These are phyloP conservation scores for Ophiostoma angusticollis DNA, from an alignment of 2,329 filamentous ascomycete species.

Conservation along the genomic window DNA sequence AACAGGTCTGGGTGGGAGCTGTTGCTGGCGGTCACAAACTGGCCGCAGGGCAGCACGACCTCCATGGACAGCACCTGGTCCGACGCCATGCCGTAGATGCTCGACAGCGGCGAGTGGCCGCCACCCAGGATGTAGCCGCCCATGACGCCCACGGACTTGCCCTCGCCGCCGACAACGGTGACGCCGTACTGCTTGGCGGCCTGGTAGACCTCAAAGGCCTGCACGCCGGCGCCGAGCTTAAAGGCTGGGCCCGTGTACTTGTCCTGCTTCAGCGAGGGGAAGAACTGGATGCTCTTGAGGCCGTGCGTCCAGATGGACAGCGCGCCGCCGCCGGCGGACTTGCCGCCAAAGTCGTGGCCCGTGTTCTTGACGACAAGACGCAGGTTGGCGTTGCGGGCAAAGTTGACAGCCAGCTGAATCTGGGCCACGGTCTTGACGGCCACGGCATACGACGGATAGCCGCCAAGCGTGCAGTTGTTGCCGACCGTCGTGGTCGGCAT, in stretches of 20 bases:
- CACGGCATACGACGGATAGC: slow-evolving; percentile 29
- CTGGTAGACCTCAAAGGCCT: slow-evolving; percentile 38
- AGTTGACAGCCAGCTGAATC: slow-evolving; percentile 34
- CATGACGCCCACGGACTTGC: slow-evolving; percentile 35
- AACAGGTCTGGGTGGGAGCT: slow-evolving; percentile 39
- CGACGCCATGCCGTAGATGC: slow-evolving; percentile 35
- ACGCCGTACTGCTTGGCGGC: slow-evolving; percentile 32
- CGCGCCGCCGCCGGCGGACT: slow-evolving; percentile 25
- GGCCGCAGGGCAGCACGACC: slow-evolving; percentile 33
- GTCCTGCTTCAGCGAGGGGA: slow-evolving; percentile 24
- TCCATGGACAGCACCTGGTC: slow-evolving; percentile 36
- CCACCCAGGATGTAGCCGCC: slow-evolving; percentile 37
- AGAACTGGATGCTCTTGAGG: slow-evolving; percentile 30
- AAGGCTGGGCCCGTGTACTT: slow-evolving; percentile 12
- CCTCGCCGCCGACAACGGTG: slow-evolving; percentile 35
- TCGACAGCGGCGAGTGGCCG: slow-evolving; percentile 40
- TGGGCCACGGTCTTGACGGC: slow-evolving; percentile 29
- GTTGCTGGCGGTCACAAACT: slow-evolving; percentile 28
- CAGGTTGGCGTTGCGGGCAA: slow-evolving; percentile 32
- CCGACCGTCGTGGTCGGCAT: slow-evolving; percentile 15
- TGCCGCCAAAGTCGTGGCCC: slow-evolving; percentile 36
- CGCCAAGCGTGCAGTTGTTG: slow-evolving; percentile 22
- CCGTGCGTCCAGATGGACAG: slow-evolving; percentile 24
- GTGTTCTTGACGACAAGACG: slow-evolving; percentile 40
- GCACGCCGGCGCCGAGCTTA: slow-evolving; percentile 38